Conservation (phyloP, 73 alveolate species). For the Loxodes magnus region DNA sequence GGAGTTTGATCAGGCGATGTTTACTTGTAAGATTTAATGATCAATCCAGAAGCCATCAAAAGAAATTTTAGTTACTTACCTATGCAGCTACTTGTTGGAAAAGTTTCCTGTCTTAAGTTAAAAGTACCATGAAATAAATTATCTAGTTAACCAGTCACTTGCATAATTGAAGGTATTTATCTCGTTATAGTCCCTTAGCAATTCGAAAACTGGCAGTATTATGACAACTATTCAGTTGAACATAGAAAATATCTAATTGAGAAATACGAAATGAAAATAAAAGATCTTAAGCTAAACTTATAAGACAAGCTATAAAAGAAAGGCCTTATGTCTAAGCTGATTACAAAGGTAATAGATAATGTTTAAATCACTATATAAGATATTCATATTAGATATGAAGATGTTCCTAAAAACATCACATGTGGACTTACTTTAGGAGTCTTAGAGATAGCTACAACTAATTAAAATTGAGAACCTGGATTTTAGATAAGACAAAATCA, state of each 20-base stretch:
- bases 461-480: slow-evolving; percentile 67
- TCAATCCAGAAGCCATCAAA: slow-evolving; percentile 74
- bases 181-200: slow-evolving; percentile 61
- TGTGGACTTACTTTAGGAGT: slow-evolving; percentile 84
- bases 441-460: slow-evolving; percentile 68
- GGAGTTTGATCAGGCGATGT: slow-evolving; percentile 50
- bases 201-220: slow-evolving; percentile 43
- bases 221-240: slow-evolving; percentile 27
- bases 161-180: slow-evolving; percentile 63
- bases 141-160: slow-evolving; percentile 83
- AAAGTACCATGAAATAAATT: slow-evolving; percentile 87
- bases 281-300: slow-evolving; percentile 16
- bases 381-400: slow-evolving; percentile 86
- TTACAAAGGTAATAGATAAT: slow-evolving; percentile 83
- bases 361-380: slow-evolving; percentile 72
- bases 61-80: slow-evolving; percentile 80
- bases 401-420: slow-evolving; percentile 23
- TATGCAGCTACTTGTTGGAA: slow-evolving; percentile 59
- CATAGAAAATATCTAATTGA: slow-evolving; percentile 37
- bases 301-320: slow-evolving; percentile 46
- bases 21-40: slow-evolving; percentile 59
- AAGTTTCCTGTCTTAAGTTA: slow-evolving; percentile 60
- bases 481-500: slow-evolving; percentile 66
- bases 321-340: slow-evolving; percentile 68
- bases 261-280: slow-evolving; percentile 17